Conservation (phyloP, 768 basidiomycete genomes). For the Rhizopogon vinicolor region DNA sequence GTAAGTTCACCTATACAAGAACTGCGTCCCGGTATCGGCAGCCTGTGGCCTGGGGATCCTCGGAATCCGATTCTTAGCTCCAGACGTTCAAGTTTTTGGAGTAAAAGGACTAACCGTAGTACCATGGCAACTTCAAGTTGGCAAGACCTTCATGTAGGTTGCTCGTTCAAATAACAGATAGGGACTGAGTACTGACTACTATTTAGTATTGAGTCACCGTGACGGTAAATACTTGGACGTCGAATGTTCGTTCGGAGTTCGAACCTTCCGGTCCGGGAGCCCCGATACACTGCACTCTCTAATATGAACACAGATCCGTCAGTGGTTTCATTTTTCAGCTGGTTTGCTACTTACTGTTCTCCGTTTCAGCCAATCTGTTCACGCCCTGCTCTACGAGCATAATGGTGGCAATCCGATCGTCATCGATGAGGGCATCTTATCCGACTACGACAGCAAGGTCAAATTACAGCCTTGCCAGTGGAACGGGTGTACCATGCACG, state of each 20-base stretch:
- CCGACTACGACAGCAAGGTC: neutral
- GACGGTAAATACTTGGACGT: too few relatives aligned
- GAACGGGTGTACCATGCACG: neutral
- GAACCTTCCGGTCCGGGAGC: too few relatives aligned
- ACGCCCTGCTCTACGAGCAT: neutral
- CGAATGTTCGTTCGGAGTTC: too few relatives aligned
- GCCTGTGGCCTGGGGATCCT: neutral
- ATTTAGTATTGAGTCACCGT: too few relatives aligned
- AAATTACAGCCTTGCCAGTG: neutral
- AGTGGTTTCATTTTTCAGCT: neutral
- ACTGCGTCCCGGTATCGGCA: neutral
- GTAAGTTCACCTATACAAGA: neutral
- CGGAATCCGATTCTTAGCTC: too few relatives aligned
- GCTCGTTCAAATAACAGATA: neutral
- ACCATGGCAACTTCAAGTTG: neutral
- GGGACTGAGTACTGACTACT: too few relatives aligned
- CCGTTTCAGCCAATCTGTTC: neutral
- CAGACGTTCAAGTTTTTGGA: neutral
- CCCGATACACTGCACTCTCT: neutral
- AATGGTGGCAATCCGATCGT: neutral
- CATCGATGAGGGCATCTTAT: neutral
- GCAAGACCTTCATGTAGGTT: neutral
- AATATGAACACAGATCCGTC: neutral
- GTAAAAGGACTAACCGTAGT: neutral
- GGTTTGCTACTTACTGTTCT: neutral